These are phyloP conservation scores for Torulaspora pretoriensis DNA, from an alignment of 1,139 yeast genomes.

Conservation along the genomic window DNA sequence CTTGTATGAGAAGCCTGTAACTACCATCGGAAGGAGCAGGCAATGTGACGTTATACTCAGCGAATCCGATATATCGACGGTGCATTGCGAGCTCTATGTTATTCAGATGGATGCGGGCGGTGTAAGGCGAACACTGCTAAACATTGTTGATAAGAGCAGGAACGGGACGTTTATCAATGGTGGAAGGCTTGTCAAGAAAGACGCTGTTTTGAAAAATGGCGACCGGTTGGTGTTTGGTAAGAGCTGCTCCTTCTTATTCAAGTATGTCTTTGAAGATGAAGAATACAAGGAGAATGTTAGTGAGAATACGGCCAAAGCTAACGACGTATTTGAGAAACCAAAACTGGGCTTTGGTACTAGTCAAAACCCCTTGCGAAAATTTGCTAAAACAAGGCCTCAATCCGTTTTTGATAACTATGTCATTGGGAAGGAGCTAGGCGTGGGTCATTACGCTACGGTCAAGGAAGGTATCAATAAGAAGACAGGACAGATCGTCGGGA, in stretches of 20 bases:
- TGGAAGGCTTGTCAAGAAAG: conserved; percentile 47
- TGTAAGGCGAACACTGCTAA: conserved; percentile 43
- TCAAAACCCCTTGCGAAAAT: conserved; percentile 23
- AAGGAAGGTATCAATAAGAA: conserved; percentile 59
- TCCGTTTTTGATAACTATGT: conserved; percentile 57
- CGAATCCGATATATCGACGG: conserved; percentile 63
- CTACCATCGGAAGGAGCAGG: conserved; percentile 55
- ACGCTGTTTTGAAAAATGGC: conserved; percentile 54
- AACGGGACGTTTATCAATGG: conserved; percentile 69
- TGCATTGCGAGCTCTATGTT: conserved; percentile 54
- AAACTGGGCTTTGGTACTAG: conserved; percentile 25
- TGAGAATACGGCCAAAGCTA: conserved; percentile 3
- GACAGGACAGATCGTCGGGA: conserved; percentile 62
- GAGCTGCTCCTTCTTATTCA: conserved; percentile 53
- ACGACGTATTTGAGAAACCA: conserved; percentile 31
- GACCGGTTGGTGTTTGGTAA: conserved; percentile 62
- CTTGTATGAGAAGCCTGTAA: conserved; percentile 18
- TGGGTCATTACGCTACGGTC: conserved; percentile 77
- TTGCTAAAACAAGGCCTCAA: conserved; percentile 15
- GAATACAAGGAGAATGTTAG: background rate
- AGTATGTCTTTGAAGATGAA: conserved; percentile 37
- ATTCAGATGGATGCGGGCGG: conserved; percentile 38
- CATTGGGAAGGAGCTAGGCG: conserved; percentile 59
- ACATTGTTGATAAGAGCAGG: conserved; percentile 55
- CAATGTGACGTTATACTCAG: conserved; percentile 53